phyloP scores from a whole-genome alignment of 1,284 basidiomycete species.

The Tilletia horrida region DNA sequence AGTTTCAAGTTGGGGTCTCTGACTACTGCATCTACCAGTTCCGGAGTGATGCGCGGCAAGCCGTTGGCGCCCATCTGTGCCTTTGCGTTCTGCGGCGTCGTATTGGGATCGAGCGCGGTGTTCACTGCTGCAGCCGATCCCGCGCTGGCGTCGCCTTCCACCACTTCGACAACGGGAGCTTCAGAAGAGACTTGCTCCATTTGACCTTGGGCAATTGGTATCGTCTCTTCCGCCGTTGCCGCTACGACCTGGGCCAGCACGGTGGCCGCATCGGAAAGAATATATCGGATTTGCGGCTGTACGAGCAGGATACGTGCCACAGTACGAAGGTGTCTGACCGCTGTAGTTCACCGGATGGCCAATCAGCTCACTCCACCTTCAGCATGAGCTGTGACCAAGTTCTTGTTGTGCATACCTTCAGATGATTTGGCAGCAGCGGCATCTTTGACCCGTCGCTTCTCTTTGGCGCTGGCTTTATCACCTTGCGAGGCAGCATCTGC shows the following conservation, averaged over 20 bases:
- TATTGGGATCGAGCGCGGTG: too few relatives aligned
- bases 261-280: constrained; percentile 22
- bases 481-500: too few relatives aligned
- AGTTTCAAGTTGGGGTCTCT: constrained; percentile 14
- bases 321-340: constrained; percentile 21
- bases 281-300: constrained; percentile 28
- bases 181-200: constrained; percentile 23
- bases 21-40: constrained; percentile 17
- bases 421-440: not conserved
- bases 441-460: constrained; percentile 12
- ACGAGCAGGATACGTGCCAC: constrained; percentile 24
- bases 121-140: too few relatives aligned
- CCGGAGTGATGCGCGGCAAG: constrained; percentile 20
- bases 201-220: constrained; percentile 22
- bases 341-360: too few relatives aligned
- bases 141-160: not conserved
- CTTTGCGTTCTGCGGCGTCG: too few relatives aligned
- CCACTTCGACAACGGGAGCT: constrained; percentile 16
- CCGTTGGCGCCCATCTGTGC: constrained; percentile 13
- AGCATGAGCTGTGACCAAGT: not conserved
- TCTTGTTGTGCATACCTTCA: constrained; percentile 15
- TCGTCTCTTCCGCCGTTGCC: constrained; percentile 18
- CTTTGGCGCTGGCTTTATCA: too few relatives aligned
- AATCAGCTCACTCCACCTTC: too few relatives aligned
- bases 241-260: constrained; percentile 25